Evolutionary conservation across 129 eudicot genomes (phyloP).

Genomic region (Chrysanthemum makinoi): DNA sequence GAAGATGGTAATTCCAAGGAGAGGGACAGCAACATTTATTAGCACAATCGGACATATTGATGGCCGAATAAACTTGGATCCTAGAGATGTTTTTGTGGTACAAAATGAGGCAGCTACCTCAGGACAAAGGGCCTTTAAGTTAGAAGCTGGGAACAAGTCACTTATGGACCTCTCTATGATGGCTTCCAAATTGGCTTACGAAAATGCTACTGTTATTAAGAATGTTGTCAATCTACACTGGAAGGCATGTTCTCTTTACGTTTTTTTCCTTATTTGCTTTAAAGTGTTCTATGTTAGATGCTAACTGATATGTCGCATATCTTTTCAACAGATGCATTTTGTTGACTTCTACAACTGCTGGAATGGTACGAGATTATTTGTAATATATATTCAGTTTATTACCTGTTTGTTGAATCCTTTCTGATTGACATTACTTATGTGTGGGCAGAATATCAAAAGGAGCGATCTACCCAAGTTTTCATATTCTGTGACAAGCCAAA

Average conservation of each 20-base stretch:
- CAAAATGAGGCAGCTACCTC: constrained; percentile 2
- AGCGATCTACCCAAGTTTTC: constrained; percentile 81
- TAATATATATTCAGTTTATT: not conserved
- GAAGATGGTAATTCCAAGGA: constrained; percentile 63
- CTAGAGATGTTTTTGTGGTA: constrained; percentile 24
- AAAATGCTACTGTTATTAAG: constrained; percentile 60
- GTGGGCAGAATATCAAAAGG: constrained; percentile 68
- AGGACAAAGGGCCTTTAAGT: constrained; percentile 8
- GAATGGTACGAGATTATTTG: constrained; percentile 62
- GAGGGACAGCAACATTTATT: constrained; percentile 71
- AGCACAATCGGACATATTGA: constrained; percentile 89
- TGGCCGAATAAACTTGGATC: constrained; percentile 56
- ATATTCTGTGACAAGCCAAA: constrained; percentile 64
- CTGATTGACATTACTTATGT: constrained; percentile 5
- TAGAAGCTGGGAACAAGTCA: constrained; percentile 37
- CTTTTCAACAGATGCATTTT: constrained; percentile 70
- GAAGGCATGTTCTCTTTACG: constrained; percentile 46
- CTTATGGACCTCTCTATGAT: constrained; percentile 82
- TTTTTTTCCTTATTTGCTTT: not conserved
- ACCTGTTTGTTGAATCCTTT: not conserved
- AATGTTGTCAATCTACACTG: constrained; percentile 74
- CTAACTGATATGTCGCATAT: constrained; percentile 10
- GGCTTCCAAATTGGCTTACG: constrained; percentile 91
- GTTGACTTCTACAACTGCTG: constrained; percentile 90
- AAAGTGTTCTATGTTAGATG: not conserved